These are phyloP conservation scores for Coniochaeta ligniaria DNA, from an alignment of 2,329 filamentous ascomycete genomes.

Conservation along the genomic window DNA sequence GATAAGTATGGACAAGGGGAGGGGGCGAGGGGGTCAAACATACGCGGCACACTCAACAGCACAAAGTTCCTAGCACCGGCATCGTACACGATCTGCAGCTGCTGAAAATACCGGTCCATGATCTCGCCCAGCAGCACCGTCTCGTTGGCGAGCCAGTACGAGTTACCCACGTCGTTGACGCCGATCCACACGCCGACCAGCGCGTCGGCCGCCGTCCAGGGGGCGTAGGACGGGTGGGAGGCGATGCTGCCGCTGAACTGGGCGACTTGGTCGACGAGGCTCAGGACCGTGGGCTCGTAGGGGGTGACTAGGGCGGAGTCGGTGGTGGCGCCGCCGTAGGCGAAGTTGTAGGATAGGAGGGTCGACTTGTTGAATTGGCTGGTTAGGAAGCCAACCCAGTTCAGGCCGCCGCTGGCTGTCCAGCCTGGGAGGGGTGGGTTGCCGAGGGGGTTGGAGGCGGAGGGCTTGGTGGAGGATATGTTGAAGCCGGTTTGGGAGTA, in stretches of 20 bases:
- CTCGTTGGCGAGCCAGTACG: constrained; percentile 35
- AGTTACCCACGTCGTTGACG: constrained; percentile 48
- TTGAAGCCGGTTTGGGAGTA: constrained; percentile 55
- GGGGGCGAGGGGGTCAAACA: constrained; percentile 6
- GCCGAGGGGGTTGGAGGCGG: constrained; percentile 47
- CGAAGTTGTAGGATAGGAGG: constrained; percentile 41
- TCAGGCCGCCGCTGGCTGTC: constrained; percentile 36
- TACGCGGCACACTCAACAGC: constrained; percentile 37
- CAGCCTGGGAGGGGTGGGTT: constrained; percentile 49
- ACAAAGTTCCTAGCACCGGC: constrained; percentile 39
- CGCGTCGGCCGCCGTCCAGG: constrained; percentile 34
- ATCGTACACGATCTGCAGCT: constrained; percentile 33
- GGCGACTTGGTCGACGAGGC: constrained; percentile 43
- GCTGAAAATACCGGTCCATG: constrained; percentile 33
- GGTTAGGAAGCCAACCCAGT: constrained; percentile 40
- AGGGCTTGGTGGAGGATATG: constrained; percentile 38
- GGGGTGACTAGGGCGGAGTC: constrained; percentile 40
- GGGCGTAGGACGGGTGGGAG: constrained; percentile 21
- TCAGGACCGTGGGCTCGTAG: constrained; percentile 37
- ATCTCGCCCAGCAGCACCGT: constrained; percentile 25
- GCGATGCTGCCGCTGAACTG: constrained; percentile 29
- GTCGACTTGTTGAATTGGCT: constrained; percentile 32
- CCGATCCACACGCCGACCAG: constrained; percentile 47
- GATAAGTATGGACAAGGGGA: too few relatives aligned
- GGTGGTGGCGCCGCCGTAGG: constrained; percentile 42